Percentiles rank a stretch among this genome's conserved stretches.
These are phyloP conservation scores for Metschnikowia lochheadii DNA, from an alignment of 805 yeast genomes.

Conservation along the genomic window DNA sequence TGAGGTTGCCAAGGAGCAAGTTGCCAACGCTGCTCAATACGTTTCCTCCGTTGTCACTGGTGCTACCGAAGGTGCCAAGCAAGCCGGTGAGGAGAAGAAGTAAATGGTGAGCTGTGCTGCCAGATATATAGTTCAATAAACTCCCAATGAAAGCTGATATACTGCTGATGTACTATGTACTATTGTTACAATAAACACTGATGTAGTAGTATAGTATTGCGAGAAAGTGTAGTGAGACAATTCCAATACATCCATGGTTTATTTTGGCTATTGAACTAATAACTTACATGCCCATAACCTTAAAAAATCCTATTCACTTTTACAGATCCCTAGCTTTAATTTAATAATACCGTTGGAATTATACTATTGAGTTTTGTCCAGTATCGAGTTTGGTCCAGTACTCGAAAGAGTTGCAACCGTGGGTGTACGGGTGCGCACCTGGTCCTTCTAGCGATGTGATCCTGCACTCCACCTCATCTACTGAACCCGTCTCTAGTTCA, in stretches of 20 bases:
- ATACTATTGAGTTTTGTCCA: too few species aligned
- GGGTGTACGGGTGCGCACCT: background rate
- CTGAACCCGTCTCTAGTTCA: background rate
- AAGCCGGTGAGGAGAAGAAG: slow-evolving; percentile 28
- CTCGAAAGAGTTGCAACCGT: background rate
- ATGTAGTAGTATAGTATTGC: too few species aligned
- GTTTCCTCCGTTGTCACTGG: slow-evolving; percentile 52
- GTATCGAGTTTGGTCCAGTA: background rate
- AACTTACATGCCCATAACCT: too few species aligned
- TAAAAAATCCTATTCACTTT: too few species aligned
- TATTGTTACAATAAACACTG: too few species aligned
- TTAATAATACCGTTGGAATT: too few species aligned
- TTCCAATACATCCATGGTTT: too few species aligned
- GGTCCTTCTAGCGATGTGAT: background rate
- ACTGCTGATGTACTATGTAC: background rate
- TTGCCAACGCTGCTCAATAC: slow-evolving; percentile 54
- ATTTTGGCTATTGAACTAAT: too few species aligned
- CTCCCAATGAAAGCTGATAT: background rate
- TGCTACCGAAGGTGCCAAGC: slow-evolving; percentile 51
- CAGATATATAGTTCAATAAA: background rate
- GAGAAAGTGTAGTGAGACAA: too few species aligned
- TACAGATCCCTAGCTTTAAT: too few species aligned
- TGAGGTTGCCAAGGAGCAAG: slow-evolving; percentile 53
- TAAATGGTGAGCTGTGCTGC: slow-evolving; percentile 3
- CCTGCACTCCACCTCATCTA: background rate